Conservation (phyloP, 1,284 basidiomycete genomes). For the Sanguinoderma infundibulare region DNA sequence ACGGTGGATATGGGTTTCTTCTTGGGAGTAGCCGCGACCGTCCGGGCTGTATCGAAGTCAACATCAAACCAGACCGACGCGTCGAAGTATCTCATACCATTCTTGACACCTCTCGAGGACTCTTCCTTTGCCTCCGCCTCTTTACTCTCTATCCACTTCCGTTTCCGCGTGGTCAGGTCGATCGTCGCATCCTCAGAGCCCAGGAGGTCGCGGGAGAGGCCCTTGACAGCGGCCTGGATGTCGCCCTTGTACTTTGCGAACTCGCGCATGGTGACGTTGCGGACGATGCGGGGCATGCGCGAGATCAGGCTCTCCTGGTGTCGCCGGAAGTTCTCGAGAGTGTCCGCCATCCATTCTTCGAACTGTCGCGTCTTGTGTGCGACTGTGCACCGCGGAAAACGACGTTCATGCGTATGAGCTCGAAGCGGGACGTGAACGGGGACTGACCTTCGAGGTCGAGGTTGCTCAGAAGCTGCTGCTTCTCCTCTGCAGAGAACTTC, state of each 20-base stretch:
- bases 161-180: conserved; percentile 68
- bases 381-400: conserved; percentile 44
- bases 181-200: conserved; percentile 54
- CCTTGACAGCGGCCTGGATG: conserved; percentile 67
- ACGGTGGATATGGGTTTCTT: conserved; percentile 55
- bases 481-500: conserved; percentile 62
- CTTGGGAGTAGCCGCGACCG: conserved; percentile 53
- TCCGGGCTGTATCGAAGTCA: conserved; percentile 49
- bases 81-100: conserved; percentile 46
- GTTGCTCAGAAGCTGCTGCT: conserved; percentile 73
- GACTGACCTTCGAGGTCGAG: conserved; percentile 78
- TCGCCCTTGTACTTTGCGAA: conserved; percentile 81
- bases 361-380: conserved; percentile 72
- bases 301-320: conserved; percentile 75
- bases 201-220: conserved; percentile 57
- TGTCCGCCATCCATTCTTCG: conserved; percentile 71
- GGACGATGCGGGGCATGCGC: conserved; percentile 76
- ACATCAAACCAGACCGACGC: background rate
- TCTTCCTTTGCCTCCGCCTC: conserved; percentile 51
- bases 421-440: conserved; percentile 1
- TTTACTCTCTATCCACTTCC: conserved; percentile 72
- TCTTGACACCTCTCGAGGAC: conserved; percentile 57
- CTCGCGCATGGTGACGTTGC: conserved; percentile 72
- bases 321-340: conserved; percentile 68
- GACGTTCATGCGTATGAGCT: conserved; percentile 13